Percentiles rank a stretch among this genome's conserved stretches.
Conservation (phyloP, 2,329 filamentous ascomycete genomes). For the Samsoniella hepiali region DNA sequence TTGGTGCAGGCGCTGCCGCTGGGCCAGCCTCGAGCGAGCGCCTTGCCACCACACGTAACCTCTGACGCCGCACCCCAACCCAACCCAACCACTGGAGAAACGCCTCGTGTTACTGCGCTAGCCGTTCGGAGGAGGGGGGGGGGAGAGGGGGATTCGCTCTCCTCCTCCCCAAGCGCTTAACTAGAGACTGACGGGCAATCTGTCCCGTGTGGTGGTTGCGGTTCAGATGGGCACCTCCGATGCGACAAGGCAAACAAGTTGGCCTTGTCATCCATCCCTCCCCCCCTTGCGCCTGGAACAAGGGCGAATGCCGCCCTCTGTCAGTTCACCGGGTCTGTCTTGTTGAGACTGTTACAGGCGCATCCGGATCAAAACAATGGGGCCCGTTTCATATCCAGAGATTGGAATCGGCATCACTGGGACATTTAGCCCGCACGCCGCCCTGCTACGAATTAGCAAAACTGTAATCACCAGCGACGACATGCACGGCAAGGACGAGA, state of each 20-base stretch:
- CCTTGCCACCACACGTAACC: background rate
- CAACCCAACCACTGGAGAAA: conserved; percentile 4
- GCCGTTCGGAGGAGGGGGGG: background rate
- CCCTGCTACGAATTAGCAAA: background rate
- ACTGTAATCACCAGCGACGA: background rate
- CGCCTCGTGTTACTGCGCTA: conserved; percentile 6
- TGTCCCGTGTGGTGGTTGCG: background rate
- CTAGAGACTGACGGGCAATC: background rate
- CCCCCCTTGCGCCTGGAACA: background rate
- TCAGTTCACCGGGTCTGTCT: no score
- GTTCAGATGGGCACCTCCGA: background rate
- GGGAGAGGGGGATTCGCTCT: background rate
- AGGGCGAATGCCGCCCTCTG: conserved; percentile 9
- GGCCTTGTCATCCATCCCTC: background rate
- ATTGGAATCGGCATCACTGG: conserved; percentile 8
- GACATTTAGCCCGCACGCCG: conserved; percentile 1
- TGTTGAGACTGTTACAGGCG: conserved; percentile 7
- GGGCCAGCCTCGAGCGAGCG: background rate
- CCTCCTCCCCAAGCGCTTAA: background rate
- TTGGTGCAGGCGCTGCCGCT: background rate
- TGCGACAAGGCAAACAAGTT: background rate
- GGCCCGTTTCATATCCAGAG: conserved; percentile 12
- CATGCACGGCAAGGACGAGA: no score
- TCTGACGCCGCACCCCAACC: background rate
- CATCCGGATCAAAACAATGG: conserved; percentile 3